These are phyloP conservation scores for Oidiodendron maius DNA, from an alignment of 495 filamentous ascomycete genomes.

Conservation along the genomic window DNA sequence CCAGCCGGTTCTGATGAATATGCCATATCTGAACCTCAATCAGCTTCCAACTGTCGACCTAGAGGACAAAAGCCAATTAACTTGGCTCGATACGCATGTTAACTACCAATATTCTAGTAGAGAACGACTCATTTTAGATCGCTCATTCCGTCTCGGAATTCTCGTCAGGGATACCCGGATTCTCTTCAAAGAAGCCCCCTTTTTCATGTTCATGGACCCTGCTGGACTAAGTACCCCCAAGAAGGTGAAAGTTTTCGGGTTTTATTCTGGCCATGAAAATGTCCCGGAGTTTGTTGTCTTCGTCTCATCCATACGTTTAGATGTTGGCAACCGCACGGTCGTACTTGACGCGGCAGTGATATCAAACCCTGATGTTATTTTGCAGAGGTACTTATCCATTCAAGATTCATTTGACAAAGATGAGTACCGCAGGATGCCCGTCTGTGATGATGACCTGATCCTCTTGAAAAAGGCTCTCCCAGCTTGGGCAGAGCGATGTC, in stretches of 20 bases:
- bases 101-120: conserved; percentile 30
- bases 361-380: conserved; percentile 29
- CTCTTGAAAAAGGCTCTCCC: conserved; percentile 46
- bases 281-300: conserved; percentile 37
- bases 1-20: conserved; percentile 27
- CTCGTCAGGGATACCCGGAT: conserved; percentile 22
- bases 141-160: neutral
- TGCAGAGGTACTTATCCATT: conserved; percentile 25
- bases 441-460: conserved; percentile 35
- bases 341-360: conserved; percentile 43
- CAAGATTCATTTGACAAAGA: conserved; percentile 22
- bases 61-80: conserved; percentile 18
- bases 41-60: conserved; percentile 33
- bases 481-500: conserved; percentile 46
- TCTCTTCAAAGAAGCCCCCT: conserved; percentile 44
- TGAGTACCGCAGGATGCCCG: conserved; percentile 24
- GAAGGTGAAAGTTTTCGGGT: conserved; percentile 30
- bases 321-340: conserved; percentile 33
- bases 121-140: conserved; percentile 29
- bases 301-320: conserved; percentile 32
- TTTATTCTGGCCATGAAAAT: conserved; percentile 26
- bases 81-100: conserved; percentile 31
- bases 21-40: conserved; percentile 36
- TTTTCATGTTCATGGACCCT: conserved; percentile 36
- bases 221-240: conserved; percentile 25